Base-by-base conservation (phyloP, 768 basidiomycete genomes). In the Pleurotus djamor region DNA sequence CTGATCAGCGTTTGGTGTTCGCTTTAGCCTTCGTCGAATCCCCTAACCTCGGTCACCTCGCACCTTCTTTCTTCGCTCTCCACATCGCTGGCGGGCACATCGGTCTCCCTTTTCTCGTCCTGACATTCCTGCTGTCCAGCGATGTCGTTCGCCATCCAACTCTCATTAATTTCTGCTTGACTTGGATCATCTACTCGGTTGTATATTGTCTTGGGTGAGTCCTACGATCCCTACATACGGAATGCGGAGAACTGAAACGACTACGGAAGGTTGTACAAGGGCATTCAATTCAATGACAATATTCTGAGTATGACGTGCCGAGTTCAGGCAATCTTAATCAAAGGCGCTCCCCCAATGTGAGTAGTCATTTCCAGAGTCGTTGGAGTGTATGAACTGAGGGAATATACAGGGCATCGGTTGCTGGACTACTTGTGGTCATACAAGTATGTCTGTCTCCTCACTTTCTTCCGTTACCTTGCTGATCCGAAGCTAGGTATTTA, bases 101-200 rank as follows among this genome's bases (percentile, higher is more conserved):
- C 44, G 77, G 81, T 48, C 68, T 85, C 10, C 83, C 82, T 12
- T 60, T 81, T 8, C 71, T 85, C 41, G 68, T 86, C 35, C 60
- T 75, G 10, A 83, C 79, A 9, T 78, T 78, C 51, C 64, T 80
- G 14, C 59, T 77, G 21, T 77, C 75, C 10, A 79, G 73, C 63
- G 75, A 72, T 45, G 67, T 78, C 32, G 68, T 71, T 38, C 78
- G 81, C 57, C 82, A 80, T 56, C 80, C 83, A 0, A 79, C 79
- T 1, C 74, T 86, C 63, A 68, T 85, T 60, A 86, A 87, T 60
- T 80, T 86, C 61, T 85, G 83, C 59, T 55, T 80, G n/a, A 75
- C 79, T 48, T 83, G 83, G 83, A 75, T 81, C 8, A 63, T 86
- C 44, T 84, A 79, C 63, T 85, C 85, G 4, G 65, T 85, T 59